Conservation (phyloP, 345 rosid species). For the Gossypium stocksii region DNA sequence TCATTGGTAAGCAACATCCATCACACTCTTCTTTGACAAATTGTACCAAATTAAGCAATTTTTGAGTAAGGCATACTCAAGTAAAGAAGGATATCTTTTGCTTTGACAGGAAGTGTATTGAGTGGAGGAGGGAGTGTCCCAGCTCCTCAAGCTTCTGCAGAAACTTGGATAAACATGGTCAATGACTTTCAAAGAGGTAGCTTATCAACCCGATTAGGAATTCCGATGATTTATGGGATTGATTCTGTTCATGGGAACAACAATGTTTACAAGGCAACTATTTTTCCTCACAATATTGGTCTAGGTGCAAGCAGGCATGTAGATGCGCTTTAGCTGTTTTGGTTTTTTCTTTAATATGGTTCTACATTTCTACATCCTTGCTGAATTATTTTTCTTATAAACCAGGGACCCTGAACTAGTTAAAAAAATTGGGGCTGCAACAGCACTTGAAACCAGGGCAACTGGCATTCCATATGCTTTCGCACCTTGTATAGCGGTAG, state of each 20-base stretch:
- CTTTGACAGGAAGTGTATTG: constrained; percentile 48
- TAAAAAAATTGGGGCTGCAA: constrained; percentile 79
- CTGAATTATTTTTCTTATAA: neutral
- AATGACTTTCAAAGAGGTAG: constrained; percentile 50
- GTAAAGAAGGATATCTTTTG: neutral
- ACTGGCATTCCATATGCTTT: constrained; percentile 76
- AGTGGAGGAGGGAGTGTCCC: constrained; percentile 74
- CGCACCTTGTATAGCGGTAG: constrained; percentile 92
- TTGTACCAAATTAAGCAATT: neutral
- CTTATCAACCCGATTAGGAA: constrained; percentile 65
- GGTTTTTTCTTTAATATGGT: neutral
- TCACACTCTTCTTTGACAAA: neutral
- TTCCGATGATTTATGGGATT: constrained; percentile 80
- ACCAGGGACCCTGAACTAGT: constrained; percentile 75
- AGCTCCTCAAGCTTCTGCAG: constrained; percentile 32
- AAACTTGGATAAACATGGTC: constrained; percentile 41
- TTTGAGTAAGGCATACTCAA: neutral
- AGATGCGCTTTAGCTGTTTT: neutral
- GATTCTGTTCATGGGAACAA: constrained; percentile 88
- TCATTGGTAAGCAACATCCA: constrained; percentile 47
- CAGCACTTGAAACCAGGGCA: constrained; percentile 85
- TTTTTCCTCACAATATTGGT: constrained; percentile 85
- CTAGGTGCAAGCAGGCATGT: constrained; percentile 77
- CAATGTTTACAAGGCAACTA: constrained; percentile 74
- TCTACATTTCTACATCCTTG: neutral